phyloP scores from a whole-genome alignment of 2,329 filamentous ascomycete genomes.

The Paraconiothyrium brasiliense region DNA sequence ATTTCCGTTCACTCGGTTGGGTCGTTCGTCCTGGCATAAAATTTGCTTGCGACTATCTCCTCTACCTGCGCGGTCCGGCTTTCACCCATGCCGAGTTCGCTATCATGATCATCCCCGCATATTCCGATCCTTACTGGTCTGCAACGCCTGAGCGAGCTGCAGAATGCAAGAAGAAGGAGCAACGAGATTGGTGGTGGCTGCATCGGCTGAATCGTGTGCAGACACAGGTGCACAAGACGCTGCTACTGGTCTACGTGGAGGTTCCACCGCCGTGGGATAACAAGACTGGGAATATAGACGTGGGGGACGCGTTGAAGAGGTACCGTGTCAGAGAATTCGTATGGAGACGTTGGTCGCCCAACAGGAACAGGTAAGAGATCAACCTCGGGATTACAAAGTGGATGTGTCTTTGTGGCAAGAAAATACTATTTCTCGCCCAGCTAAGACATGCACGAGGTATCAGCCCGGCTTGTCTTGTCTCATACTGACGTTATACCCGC shows the following conservation, averaged over 20 bases:
- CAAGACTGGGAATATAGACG: constrained; percentile 57
- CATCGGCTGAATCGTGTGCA: constrained; percentile 91
- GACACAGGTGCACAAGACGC: constrained; percentile 86
- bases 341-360: constrained; percentile 84
- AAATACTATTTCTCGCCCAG: not conserved
- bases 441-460: not conserved
- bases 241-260: constrained; percentile 91
- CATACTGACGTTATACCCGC: not conserved
- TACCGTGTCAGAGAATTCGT: constrained; percentile 85
- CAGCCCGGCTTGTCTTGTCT: constrained; percentile 40
- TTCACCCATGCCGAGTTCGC: constrained; percentile 97
- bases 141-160: constrained; percentile 57
- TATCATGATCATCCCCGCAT: constrained; percentile 83
- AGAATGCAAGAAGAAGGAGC: constrained; percentile 61
- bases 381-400: not conserved
- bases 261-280: constrained; percentile 73
- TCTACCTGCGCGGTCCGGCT: constrained; percentile 91
- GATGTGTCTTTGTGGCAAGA: not conserved
- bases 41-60: constrained; percentile 92
- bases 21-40: constrained; percentile 92
- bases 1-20: constrained; percentile 96
- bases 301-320: constrained; percentile 69
- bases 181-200: constrained; percentile 79
- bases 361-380: constrained; percentile 70
- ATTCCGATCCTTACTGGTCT: constrained; percentile 76